Percentiles rank a stretch among this genome's conserved stretches.
These are phyloP conservation scores for Leptographium galeiforme DNA, from an alignment of 2,329 filamentous ascomycete genomes.

Conservation along the genomic window DNA sequence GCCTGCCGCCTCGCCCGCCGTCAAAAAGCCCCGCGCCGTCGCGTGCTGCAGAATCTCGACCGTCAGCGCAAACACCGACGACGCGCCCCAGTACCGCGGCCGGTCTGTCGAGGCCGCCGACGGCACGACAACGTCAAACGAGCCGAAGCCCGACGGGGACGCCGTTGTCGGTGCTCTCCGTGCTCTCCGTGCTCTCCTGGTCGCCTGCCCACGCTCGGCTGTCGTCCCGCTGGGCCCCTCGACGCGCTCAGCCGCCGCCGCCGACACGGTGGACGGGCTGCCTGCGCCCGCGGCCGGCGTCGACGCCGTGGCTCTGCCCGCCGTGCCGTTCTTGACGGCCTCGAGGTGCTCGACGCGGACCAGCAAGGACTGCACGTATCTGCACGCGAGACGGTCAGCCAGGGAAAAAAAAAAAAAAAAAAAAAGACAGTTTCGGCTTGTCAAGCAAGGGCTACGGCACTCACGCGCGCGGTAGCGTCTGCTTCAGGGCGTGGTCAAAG, in stretches of 20 bases:
- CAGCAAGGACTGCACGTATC: slow-evolving; percentile 9
- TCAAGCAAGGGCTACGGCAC: too few species aligned
- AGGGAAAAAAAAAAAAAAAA: not conserved
- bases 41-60: slow-evolving; percentile 11
- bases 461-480: slow-evolving; percentile 7
- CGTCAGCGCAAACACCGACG: slow-evolving; percentile 8
- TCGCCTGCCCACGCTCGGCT: not conserved
- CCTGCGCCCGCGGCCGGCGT: not conserved
- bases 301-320: not conserved
- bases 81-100: slow-evolving; percentile 10
- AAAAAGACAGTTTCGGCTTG: too few species aligned
- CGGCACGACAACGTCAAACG: slow-evolving; percentile 9
- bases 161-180: not conserved
- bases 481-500: slow-evolving; percentile 10
- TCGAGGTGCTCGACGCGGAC: slow-evolving; percentile 8
- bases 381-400: not conserved
- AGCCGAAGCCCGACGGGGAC: not conserved
- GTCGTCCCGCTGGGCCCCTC: not conserved
- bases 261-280: not conserved
- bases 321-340: slow-evolving; percentile 4
- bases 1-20: not conserved
- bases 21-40: not conserved
- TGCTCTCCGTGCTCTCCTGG: not conserved
- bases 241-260: not conserved
- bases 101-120: not conserved